A percentile compares a stretch with the other conserved stretches of the same genome.
These are phyloP conservation scores for Leptomonas seymouri DNA, from an alignment of 208 protist species.

Conservation along the genomic window DNA sequence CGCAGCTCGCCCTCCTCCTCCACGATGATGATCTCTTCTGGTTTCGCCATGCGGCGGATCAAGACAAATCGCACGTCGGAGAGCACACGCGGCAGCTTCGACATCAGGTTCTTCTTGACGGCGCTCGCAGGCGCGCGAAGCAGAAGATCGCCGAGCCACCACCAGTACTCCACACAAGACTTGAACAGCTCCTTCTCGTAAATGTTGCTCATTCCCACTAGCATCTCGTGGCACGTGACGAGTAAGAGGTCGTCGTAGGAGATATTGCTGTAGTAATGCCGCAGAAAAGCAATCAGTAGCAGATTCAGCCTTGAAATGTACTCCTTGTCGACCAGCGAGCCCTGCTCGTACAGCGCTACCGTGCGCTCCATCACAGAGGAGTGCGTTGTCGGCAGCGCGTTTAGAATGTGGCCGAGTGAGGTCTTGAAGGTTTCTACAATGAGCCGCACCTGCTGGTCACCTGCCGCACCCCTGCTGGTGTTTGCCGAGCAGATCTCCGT, in stretches of 20 bases:
- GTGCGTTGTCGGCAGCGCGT: constrained; percentile 70
- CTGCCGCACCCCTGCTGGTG: constrained; percentile 41
- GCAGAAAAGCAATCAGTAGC: constrained; percentile 95
- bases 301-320: constrained; percentile 92
- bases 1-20: constrained; percentile 98
- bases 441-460: constrained; percentile 66
- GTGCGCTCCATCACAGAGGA: constrained; percentile 62
- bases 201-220: constrained; percentile 96
- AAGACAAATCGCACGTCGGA: constrained; percentile 94
- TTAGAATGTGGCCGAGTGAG: constrained; percentile 68
- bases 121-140: constrained; percentile 43
- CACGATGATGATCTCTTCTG: constrained; percentile 99
- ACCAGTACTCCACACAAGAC: constrained; percentile 99
- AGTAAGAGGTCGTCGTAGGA: constrained; percentile 87
- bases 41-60: constrained; percentile 98
- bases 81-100: constrained; percentile 72
- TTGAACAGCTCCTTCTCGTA: constrained; percentile 98
- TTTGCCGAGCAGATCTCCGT: constrained; percentile 67
- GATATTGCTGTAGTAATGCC: constrained; percentile 87
- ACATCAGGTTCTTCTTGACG: constrained; percentile 64
- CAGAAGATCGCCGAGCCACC: constrained; percentile 81
- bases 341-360: constrained; percentile 67
- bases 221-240: constrained; percentile 84
- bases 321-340: constrained; percentile 64
- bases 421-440: constrained; percentile 68